A percentile compares a stretch with the other conserved stretches of the same genome.
phyloP scores from a whole-genome alignment of 768 basidiomycete genomes.

The Hygrophorus pudorinus region DNA sequence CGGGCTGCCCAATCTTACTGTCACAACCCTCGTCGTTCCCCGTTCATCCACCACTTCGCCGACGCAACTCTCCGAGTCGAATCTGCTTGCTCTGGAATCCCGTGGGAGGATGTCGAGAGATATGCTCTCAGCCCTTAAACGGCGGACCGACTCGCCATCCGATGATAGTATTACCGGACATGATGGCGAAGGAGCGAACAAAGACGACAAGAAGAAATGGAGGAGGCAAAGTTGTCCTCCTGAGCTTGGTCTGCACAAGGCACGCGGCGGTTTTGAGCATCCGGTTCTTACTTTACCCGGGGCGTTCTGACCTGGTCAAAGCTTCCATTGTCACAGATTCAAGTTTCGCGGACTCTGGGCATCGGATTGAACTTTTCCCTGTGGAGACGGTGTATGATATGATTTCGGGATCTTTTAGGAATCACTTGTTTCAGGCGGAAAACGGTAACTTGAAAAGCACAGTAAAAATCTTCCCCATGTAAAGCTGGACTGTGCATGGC shows the following conservation, averaged over 20 bases:
- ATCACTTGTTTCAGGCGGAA: too few relatives aligned
- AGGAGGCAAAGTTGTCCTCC: slow-evolving; percentile 57
- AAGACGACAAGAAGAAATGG: slow-evolving; percentile 23
- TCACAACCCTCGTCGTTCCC: slow-evolving; percentile 40
- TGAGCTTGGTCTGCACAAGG: slow-evolving; percentile 35
- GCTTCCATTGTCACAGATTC: background rate
- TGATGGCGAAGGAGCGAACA: slow-evolving; percentile 2
- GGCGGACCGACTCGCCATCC: slow-evolving; percentile 37
- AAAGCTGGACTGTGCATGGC: too few relatives aligned
- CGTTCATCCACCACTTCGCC: slow-evolving; percentile 32
- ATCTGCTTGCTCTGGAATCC: slow-evolving; percentile 39
- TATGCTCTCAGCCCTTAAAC: slow-evolving; percentile 57
- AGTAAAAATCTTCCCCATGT: too few relatives aligned
- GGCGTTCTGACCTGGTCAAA: slow-evolving; percentile 36
- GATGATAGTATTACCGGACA: slow-evolving; percentile 17
- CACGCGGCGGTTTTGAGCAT: slow-evolving; percentile 46
- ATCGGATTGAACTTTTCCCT: background rate
- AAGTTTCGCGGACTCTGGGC: background rate
- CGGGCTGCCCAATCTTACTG: slow-evolving; percentile 30
- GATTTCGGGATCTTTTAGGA: background rate
- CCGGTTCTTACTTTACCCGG: slow-evolving; percentile 49
- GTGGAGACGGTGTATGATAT: slow-evolving; percentile 4
- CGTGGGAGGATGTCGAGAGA: slow-evolving; percentile 48
- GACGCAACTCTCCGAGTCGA: slow-evolving; percentile 41
- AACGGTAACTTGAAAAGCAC: too few relatives aligned